Evolutionary conservation across 2,329 filamentous ascomycete genomes (phyloP).

Genomic region (Grosmannia serpens): DNA sequence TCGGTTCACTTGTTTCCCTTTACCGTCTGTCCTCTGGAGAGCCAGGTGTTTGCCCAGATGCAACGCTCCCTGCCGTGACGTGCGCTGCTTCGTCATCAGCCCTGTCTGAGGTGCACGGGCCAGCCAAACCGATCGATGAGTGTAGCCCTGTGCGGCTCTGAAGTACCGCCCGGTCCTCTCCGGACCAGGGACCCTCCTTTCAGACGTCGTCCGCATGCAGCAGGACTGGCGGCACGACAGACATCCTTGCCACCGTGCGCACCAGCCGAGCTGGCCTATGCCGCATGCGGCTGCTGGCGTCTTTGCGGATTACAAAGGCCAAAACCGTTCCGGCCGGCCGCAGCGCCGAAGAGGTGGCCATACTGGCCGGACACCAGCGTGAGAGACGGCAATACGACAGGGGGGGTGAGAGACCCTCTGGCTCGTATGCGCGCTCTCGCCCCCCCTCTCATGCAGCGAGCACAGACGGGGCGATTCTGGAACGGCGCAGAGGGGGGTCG

Average conservation of each 20-base stretch:
- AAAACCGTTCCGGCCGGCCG: not conserved
- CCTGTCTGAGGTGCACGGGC: not conserved
- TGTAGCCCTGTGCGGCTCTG: not conserved
- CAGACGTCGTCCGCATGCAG: not conserved
- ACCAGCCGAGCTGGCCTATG: not conserved
- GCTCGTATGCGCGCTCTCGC: no score
- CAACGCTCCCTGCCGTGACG: no score
- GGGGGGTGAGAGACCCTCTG: no score
- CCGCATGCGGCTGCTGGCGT: not conserved
- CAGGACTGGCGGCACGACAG: not conserved
- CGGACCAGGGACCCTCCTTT: not conserved
- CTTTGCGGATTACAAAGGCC: not conserved
- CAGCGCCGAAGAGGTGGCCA: not conserved
- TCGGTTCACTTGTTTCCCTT: not conserved
- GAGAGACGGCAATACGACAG: no score
- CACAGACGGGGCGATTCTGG: no score
- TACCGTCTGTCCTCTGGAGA: not conserved
- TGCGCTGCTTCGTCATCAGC: not conserved
- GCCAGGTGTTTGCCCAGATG: not conserved
- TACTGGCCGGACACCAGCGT: not conserved
- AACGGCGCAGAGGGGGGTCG: no score
- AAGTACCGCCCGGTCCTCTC: not conserved
- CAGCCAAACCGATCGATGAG: no score
- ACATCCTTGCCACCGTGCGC: not conserved
- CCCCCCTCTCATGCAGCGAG: no score